A percentile compares a stretch with the other conserved stretches of the same genome.
phyloP scores from a whole-genome alignment of 148 eudicot species.

The Rhododendron vialii region DNA sequence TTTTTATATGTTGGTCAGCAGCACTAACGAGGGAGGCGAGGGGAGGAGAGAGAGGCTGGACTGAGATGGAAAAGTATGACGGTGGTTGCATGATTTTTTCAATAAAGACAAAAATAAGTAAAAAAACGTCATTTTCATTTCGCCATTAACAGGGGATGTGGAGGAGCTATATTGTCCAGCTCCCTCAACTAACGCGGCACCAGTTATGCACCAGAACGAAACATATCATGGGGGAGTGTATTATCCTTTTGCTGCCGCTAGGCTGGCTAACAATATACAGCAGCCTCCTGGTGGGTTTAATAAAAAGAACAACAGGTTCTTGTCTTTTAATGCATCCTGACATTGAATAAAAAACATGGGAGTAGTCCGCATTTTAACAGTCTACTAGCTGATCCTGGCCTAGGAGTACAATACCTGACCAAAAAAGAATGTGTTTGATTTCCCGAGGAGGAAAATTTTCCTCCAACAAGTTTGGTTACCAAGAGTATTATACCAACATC shows the following conservation, averaged over 20 bases:
- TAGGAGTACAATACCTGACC: background rate
- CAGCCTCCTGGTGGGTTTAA: background rate
- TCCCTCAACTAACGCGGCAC: background rate
- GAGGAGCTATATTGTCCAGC: background rate
- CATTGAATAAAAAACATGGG: background rate
- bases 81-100: background rate
- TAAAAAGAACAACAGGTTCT: background rate
- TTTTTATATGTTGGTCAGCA: background rate
- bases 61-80: background rate
- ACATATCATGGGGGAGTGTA: background rate
- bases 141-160: background rate
- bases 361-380: background rate
- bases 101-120: too few relatives aligned
- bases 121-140: background rate
- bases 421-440: background rate
- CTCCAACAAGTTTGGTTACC: background rate
- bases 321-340: background rate
- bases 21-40: background rate
- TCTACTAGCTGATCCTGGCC: background rate
- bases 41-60: background rate
- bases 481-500: background rate
- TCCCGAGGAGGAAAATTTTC: background rate
- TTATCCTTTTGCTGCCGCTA: background rate
- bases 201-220: background rate
- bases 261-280: background rate